Evolutionary conservation across 2,329 filamentous ascomycete genomes (phyloP).

Genomic region (Aspergillus melleus): DNA sequence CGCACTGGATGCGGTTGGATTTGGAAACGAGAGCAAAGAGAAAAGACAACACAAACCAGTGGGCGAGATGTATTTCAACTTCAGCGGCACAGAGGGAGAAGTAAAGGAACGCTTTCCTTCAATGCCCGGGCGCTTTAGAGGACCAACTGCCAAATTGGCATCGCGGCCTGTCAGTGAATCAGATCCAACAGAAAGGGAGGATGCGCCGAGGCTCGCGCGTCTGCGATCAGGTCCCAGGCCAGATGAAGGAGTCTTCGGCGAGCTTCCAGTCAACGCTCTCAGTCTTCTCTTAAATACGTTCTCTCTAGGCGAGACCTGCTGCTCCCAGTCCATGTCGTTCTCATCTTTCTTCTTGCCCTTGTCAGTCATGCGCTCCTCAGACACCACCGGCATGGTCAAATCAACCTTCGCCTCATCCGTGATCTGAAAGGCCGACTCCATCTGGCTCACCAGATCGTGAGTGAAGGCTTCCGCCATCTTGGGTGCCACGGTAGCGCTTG

Average conservation of each 20-base stretch:
- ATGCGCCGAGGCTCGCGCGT: background rate
- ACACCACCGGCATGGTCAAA: background rate
- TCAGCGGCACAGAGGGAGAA: background rate
- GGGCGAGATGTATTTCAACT: constrained; percentile 12
- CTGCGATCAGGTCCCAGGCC: background rate
- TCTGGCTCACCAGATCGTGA: constrained; percentile 5
- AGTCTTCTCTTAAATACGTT: background rate
- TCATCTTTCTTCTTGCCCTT: background rate
- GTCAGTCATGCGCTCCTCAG: background rate
- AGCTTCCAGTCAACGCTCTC: background rate
- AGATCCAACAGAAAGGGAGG: background rate
- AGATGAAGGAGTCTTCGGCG: background rate
- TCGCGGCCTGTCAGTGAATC: constrained; percentile 5
- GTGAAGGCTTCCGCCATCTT: background rate
- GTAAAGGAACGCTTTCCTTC: background rate
- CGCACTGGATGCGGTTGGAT: background rate
- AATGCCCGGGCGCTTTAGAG: background rate
- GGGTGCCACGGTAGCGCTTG: background rate
- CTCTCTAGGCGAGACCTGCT: background rate
- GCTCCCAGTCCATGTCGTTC: background rate
- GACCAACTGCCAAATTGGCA: background rate
- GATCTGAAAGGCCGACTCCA: constrained; percentile 7
- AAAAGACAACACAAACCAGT: constrained; percentile 3
- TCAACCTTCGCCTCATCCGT: constrained; percentile 1
- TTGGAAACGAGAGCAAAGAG: background rate